phyloP scores from a whole-genome alignment of 2,329 filamentous ascomycete genomes.

The Zymoseptoria crescenta region DNA sequence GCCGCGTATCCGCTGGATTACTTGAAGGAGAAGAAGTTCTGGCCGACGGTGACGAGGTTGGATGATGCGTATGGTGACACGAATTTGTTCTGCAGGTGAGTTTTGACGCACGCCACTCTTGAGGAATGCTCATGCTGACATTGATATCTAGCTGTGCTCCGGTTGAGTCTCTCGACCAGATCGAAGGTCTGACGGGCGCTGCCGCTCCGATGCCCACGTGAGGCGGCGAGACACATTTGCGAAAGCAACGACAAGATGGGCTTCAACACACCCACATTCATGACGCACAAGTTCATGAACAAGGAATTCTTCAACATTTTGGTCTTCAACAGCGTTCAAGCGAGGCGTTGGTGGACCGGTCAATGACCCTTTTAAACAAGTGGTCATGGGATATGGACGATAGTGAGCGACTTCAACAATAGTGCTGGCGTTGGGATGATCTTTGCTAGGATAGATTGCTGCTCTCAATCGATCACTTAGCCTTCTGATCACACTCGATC shows the following conservation, averaged over 20 bases:
- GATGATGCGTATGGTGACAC: constrained; percentile 86
- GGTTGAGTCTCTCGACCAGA: constrained; percentile 49
- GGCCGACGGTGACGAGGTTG: constrained; percentile 78
- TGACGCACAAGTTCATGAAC: background rate
- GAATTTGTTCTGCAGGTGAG: constrained; percentile 80
- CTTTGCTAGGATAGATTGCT: background rate
- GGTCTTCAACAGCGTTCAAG: constrained; percentile 19
- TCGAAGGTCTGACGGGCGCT: constrained; percentile 30
- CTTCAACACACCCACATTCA: background rate
- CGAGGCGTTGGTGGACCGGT: constrained; percentile 12
- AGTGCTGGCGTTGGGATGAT: background rate
- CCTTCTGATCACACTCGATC: background rate
- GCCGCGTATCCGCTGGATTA: constrained; percentile 81
- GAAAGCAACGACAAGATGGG: background rate
- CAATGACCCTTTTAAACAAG: background rate
- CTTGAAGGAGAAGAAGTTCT: constrained; percentile 94
- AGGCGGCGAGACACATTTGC: constrained; percentile 2
- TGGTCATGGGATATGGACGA: background rate
- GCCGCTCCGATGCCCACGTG: constrained; percentile 24
- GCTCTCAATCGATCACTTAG: background rate
- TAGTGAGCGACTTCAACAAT: background rate
- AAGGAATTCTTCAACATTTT: constrained; percentile 13
- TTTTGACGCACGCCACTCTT: background rate
- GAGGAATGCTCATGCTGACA: background rate
- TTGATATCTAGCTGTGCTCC: constrained; percentile 55